Evolutionary conservation across 192 early-diverging fungal genomes (phyloP), one percentile per base, ranked within the genome.

Genomic region (Backusella tarrabulga): DNA sequence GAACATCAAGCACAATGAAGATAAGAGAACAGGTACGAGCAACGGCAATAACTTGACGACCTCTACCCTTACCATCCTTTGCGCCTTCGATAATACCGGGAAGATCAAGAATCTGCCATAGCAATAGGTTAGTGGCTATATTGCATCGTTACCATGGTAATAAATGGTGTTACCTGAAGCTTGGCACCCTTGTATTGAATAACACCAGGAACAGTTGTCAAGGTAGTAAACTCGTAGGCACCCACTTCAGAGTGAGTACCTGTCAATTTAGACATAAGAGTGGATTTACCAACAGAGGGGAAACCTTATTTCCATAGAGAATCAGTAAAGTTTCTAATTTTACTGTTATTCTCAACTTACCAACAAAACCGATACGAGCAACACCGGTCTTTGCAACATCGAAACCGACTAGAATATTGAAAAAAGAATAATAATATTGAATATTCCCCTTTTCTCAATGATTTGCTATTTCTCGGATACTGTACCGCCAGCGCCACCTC

Each of bases 371-470:
- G 76, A 98, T 94, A 78, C 98, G 95, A 54, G 96, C 97, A n/a
- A 98, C 97, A 84, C 98, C 97, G 38, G 97, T 99, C 75, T 98
- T 97, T 15, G 96, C 97, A 9, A 98, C 97, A 87, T 99, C 98
- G 85, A 99, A 98, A 69, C 98, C 98, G 44, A 96, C 87, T 90
- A 77, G 23, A 78, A 42, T 32, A 73, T 29, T 36, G n/a, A 68
- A 35, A 34, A 40, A 52, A 6, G 7, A 1, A 76, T 23, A 73
- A 34, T 60, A 38, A 9, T 11, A 40, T 11, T 40, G 9, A 40
- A 40, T 40, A 17, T 35, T 19, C n/a, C 54, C 29, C 67, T 15
- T 44, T 44, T 52, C 36, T 32, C 6, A 34, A 19, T 42, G 11
- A 26, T 15, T 76, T 38, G 23, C 67, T 36, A 17, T 12, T 40